Evolutionary conservation across 2,329 filamentous ascomycete genomes (phyloP), one percentile per base, ranked within the genome.

Genomic region (Neobulgaria alba): DNA sequence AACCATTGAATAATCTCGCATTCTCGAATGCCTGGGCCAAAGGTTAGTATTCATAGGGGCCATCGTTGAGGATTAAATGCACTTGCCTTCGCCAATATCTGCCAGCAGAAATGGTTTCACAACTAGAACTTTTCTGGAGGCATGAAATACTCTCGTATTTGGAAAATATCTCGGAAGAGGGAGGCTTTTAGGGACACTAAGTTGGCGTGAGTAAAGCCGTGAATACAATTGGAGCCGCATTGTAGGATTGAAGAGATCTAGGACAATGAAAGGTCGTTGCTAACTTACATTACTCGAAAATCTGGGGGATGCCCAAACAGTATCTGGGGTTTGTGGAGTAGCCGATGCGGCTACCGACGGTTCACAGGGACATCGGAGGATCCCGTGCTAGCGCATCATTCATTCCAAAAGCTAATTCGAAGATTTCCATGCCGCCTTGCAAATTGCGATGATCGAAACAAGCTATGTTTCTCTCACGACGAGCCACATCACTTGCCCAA

Each of bases 1-100:
- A 96, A 98, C 92, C 92, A 98, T 69, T 98, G 92, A 57, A 96
- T 96, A 57, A 98, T 86, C 65, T 98, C 92, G 59, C 92, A 95
- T 67, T 98, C 92, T 60, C 92, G 89, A 57, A 96, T 98, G 41
- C 92, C 92, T 92, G 54, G 16, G 10, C 4, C 18, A n/a, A 7
- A 12, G 10, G 31, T 50, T 40, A 51, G 35, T 38, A 19, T 14
- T 33, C 18, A 7, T 10, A 33, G 12, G n/a, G 23, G 23, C 3
- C 5, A 33, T 3, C 15, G n/a, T 3, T 8, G 3, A 7, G 3
- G n/a, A 33, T 16, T 8, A 10, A 30, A 10, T 19, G 29, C 19
- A 59, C 65, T 48, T 53, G 83, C 84, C 84, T 71, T 93, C 86
- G 37, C 86, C 86, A 63, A 93, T 92, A 58, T 93, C 86, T 48